A percentile compares a stretch with the other conserved stretches of the same genome.
Evolutionary conservation across 2,329 filamentous ascomycete genomes (phyloP).

Genomic region (Pyricularia pennisetigena): DNA sequence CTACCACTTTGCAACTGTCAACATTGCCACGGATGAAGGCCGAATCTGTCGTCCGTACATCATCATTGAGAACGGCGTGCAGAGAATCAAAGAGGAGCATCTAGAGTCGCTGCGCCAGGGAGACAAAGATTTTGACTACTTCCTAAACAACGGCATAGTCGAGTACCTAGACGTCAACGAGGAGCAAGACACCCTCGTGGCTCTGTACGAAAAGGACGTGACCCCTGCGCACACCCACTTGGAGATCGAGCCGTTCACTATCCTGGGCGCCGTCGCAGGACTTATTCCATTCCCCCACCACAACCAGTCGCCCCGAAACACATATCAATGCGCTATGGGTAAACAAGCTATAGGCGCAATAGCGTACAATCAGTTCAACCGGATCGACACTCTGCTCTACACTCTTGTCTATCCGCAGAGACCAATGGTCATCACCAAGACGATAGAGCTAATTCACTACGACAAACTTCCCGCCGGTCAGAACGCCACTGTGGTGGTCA

Average conservation of each 20-base stretch:
- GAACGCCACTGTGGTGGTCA: slow-evolving; percentile 95
- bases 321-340: slow-evolving; percentile 99
- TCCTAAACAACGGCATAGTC: slow-evolving; percentile 78
- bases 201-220: slow-evolving; percentile 79
- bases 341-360: slow-evolving; percentile 99
- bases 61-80: slow-evolving; percentile 79
- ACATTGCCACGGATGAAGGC: slow-evolving; percentile 94
- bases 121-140: slow-evolving; percentile 86
- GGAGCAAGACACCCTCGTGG: slow-evolving; percentile 92
- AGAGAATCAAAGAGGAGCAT: slow-evolving; percentile 70
- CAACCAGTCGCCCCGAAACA: slow-evolving; percentile 97
- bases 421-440: slow-evolving; percentile 94
- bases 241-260: slow-evolving; percentile 96
- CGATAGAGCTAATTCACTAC: slow-evolving; percentile 93
- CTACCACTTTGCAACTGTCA: slow-evolving; percentile 80
- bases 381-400: slow-evolving; percentile 92
- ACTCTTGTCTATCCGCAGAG: slow-evolving; percentile 96
- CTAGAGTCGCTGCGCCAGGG: slow-evolving; percentile 74
- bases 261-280: slow-evolving; percentile 89
- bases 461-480: slow-evolving; percentile 96
- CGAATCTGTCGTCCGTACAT: slow-evolving; percentile 94
- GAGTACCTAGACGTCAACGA: slow-evolving; percentile 98
- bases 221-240: slow-evolving; percentile 79
- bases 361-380: slow-evolving; percentile 94
- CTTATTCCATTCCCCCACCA: slow-evolving; percentile 97